Percentiles rank a stretch among this genome's conserved stretches.
These are phyloP conservation scores for Aspergillus persii DNA, from an alignment of 2,329 filamentous ascomycete genomes.

Conservation along the genomic window DNA sequence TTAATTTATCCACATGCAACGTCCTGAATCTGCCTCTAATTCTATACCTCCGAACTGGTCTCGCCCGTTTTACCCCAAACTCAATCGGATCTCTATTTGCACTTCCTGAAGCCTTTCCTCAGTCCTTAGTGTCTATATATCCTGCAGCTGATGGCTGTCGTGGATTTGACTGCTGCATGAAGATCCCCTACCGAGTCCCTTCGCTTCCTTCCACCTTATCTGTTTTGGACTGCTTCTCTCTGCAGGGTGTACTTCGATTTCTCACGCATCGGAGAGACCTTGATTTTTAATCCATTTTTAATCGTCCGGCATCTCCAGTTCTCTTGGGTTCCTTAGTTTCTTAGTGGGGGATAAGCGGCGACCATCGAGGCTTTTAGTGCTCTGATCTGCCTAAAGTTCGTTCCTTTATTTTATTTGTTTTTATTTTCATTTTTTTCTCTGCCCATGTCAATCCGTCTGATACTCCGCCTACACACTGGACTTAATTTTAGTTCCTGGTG, in stretches of 20 bases:
- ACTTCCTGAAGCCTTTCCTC: constrained; percentile 20
- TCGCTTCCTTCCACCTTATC: too few relatives aligned
- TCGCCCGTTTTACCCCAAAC: constrained; percentile 12
- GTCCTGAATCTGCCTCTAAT: constrained; percentile 7
- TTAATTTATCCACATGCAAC: constrained; percentile 18
- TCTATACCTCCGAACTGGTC: background rate
- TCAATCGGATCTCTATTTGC: constrained; percentile 8
- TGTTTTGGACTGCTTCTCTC: background rate
- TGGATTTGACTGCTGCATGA: constrained; percentile 1
- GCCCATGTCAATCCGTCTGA: background rate
- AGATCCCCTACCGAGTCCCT: background rate
- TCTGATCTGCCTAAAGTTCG: background rate
- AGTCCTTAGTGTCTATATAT: constrained; percentile 12
- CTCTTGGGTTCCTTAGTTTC: background rate
- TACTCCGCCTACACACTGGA: background rate
- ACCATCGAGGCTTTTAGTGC: background rate
- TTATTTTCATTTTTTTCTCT: constrained; percentile 6
- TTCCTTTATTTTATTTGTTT: background rate
- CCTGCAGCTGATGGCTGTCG: constrained; percentile 15
- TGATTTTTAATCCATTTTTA: background rate
- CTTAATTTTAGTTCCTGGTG: constrained; percentile 7
- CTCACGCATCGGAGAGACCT: background rate
- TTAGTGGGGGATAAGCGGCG: background rate
- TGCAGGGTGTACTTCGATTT: background rate
- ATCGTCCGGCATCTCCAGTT: background rate